Evolutionary conservation across 352 stramenopile species (phyloP), one percentile per base, ranked within the genome.

Genomic region (Hyaloperonospora brassicae): DNA sequence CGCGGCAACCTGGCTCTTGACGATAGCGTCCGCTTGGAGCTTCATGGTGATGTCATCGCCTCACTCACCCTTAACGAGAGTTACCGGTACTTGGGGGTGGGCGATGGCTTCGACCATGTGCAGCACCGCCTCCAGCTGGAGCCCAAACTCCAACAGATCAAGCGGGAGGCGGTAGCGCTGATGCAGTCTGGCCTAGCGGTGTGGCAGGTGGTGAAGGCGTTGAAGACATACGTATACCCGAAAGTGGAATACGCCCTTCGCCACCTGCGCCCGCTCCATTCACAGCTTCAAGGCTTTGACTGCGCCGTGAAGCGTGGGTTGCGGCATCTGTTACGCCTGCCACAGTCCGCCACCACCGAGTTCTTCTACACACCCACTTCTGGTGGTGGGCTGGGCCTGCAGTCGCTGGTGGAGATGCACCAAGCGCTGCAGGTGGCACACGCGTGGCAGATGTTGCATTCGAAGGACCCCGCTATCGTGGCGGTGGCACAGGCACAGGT

Each of bases 171-270:
- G 36, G 27, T 24, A 2, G 47, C 41, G 2, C n/a, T 68, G 5
- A 31, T 68, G 3, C 46, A 30, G 2, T 61, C 60, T 5, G 22
- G 14, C 0, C 42, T 63, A 5, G 45, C 41, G 4, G 40, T 43
- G 17, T 54, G 47, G 38, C 53, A 67, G 34, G 47, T 45, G 11
- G 2, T 66, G 1, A 54, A 61, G 14, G 42, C 46, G 3, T 35
- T 68, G 13, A 68, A 64, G 47, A 56, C 30, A 1, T 57, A 68
- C n/a, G 41, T 68, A 0, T 59, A 60, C 36, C 45, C 57, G 1
- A 54, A 53, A 17, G 35, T 45, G 3, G 49, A 57, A n/a, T n/a
- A n/a, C n/a, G n/a, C n/a, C n/a, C n/a, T n/a, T n/a, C n/a, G n/a
- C n/a, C n/a, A n/a, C n/a, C 21, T 55, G 5, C 44, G 44, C 6